These are phyloP conservation scores for Trichophyton equinum DNA, from an alignment of 2,329 filamentous ascomycete species.

Conservation along the genomic window DNA sequence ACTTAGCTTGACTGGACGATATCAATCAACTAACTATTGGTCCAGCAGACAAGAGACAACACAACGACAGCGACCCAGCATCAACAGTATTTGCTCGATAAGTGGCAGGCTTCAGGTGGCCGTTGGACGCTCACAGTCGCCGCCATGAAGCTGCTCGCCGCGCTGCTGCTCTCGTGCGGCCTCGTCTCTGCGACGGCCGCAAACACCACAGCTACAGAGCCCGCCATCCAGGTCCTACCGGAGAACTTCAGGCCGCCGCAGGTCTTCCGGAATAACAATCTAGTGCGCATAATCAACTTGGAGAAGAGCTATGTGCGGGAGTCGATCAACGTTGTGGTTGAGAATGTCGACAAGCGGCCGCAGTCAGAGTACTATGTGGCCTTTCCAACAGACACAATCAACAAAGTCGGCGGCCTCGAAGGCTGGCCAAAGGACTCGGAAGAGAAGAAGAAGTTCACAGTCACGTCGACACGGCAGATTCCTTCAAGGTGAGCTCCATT, in stretches of 20 bases:
- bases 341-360: slow-evolving; percentile 67
- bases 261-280: slow-evolving; percentile 85
- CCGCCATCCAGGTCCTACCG: slow-evolving; percentile 26
- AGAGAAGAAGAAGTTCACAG: slow-evolving; percentile 52
- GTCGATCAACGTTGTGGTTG: slow-evolving; percentile 82
- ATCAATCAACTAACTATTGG: not conserved
- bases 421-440: slow-evolving; percentile 82
- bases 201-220: slow-evolving; percentile 18
- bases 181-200: slow-evolving; percentile 18
- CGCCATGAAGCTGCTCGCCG: slow-evolving; percentile 31
- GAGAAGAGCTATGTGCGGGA: slow-evolving; percentile 89
- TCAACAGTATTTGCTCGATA: not conserved
- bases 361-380: slow-evolving; percentile 87
- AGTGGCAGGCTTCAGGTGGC: not conserved
- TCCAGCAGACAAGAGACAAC: not conserved
- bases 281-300: slow-evolving; percentile 78
- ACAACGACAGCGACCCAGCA: not conserved
- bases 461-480: slow-evolving; percentile 49
- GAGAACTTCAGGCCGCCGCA: slow-evolving; percentile 65
- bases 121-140: slow-evolving; percentile 12
- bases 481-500: slow-evolving; percentile 18
- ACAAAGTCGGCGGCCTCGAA: slow-evolving; percentile 71
- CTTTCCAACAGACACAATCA: slow-evolving; percentile 64
- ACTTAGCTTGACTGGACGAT: not conserved
- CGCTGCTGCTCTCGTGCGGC: slow-evolving; percentile 23